Evolutionary conservation across 371 early-diverging fungal genomes (phyloP).

Genomic region (Rhizopus delemar): DNA sequence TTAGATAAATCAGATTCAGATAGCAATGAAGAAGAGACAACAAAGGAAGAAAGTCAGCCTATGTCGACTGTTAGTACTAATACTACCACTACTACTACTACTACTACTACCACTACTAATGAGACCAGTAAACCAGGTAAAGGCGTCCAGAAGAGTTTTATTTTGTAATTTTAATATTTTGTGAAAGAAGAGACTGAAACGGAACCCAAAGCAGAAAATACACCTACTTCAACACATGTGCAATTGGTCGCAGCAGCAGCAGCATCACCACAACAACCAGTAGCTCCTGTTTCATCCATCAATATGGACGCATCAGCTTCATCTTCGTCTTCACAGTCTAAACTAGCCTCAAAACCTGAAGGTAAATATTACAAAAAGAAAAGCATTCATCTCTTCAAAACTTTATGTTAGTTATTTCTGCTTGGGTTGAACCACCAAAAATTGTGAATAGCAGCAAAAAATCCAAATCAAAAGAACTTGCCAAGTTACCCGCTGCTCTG

Average conservation of each 20-base stretch:
- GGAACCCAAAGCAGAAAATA: slow-evolving; percentile 17
- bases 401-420: slow-evolving; percentile 24
- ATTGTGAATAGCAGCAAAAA: slow-evolving; percentile 24
- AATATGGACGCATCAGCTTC: slow-evolving; percentile 6
- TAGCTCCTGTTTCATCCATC: slow-evolving; percentile 15
- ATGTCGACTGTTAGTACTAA: slow-evolving; percentile 9
- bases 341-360: slow-evolving; percentile 16
- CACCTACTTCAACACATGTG: slow-evolving; percentile 9
- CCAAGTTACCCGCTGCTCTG: slow-evolving; percentile 68
- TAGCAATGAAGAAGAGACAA: slow-evolving; percentile 20
- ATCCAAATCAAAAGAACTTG: slow-evolving; percentile 8
- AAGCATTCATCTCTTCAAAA: neutral
- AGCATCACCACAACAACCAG: neutral
- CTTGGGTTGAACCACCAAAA: slow-evolving; percentile 30
- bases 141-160: neutral
- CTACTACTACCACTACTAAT: slow-evolving; percentile 4
- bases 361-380: slow-evolving; percentile 13
- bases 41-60: slow-evolving; percentile 15
- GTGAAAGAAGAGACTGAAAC: slow-evolving; percentile 17
- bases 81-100: slow-evolving; percentile 7
- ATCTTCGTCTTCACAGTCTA: slow-evolving; percentile 25
- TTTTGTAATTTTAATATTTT: neutral
- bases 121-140: slow-evolving; percentile 18
- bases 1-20: slow-evolving; percentile 35
- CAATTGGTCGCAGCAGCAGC: slow-evolving; percentile 23